Evolutionary conservation across 2,329 filamentous ascomycete genomes (phyloP), one percentile per base, ranked within the genome.

Genomic region (Beauveria varroae): DNA sequence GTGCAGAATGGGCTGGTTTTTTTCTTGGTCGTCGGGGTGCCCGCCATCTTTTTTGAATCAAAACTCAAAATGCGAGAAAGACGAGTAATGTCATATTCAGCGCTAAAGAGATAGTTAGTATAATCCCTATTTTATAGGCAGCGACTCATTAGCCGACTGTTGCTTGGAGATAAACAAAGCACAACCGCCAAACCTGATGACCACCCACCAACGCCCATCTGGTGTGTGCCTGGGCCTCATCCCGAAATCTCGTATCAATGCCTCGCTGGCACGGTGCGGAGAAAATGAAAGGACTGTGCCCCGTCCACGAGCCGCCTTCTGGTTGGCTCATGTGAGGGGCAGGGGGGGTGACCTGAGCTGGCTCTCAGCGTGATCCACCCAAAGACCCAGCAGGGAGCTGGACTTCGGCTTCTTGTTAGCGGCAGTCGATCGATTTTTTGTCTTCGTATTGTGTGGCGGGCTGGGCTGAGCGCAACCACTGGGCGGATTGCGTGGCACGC

Each of bases 341-440:
- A 30, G 24, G 53, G 37, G 22, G 24, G 34, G 7, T 16, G 43
- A 14, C 55, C 30, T 37, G 55, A 18, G 51, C 24, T 9, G 49
- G 49, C 34, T 34, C 16, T 24, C 28, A 37, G 20, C 4, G n/a
- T 46, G 54, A 46, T 57, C 54, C 52, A 55, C 54, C 41, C 41
- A 1, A 37, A 37, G 54, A 18, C 41, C 28, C 40, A 44, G 51
- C 51, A 16, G 51, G 22, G 34, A 9, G 22, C 14, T 28, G 26
- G 47, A 9, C 22, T 22, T 47, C 34, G 34, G 34, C 28, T 30
- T 30, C 26, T 56, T 57, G 2, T 41, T 49, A 49, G 55, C 20
- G 54, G 54, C 54, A 46, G 55, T 57, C 55, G 55, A 57, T 57
- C 55, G 30, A 49, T 57, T 49, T 22, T 26, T 34, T 26, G 49